Percentiles rank a stretch among this genome's conserved stretches.
phyloP scores from a whole-genome alignment of 2,329 filamentous ascomycete species.

The Hypomyces perniciosus region DNA sequence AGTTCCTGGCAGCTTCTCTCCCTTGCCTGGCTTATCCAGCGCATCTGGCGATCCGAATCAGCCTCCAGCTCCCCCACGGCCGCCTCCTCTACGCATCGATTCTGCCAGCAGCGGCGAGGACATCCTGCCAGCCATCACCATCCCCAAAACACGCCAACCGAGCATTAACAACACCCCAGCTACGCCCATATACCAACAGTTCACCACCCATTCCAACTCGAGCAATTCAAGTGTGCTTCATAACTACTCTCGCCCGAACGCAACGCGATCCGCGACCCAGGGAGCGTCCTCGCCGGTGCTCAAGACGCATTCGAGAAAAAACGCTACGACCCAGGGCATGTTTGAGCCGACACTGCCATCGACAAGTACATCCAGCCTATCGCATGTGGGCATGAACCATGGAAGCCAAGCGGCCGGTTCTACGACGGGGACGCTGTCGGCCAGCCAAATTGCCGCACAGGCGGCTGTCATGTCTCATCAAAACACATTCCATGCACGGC shows the following conservation, averaged over 20 bases:
- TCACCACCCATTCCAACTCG: constrained; percentile 41
- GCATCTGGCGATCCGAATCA: constrained; percentile 23
- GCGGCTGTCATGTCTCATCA: constrained; percentile 66
- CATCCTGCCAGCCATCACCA: constrained; percentile 31
- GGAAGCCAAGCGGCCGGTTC: constrained; percentile 34
- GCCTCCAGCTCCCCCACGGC: constrained; percentile 22
- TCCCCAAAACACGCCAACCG: constrained; percentile 41
- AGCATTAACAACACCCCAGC: constrained; percentile 30
- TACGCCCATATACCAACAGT: constrained; percentile 44
- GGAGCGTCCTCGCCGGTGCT: constrained; percentile 25
- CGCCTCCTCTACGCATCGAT: constrained; percentile 30
- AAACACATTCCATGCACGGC: constrained; percentile 47
- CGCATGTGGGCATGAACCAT: constrained; percentile 42
- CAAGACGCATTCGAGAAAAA: constrained; percentile 52
- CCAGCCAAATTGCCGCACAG: constrained; percentile 77
- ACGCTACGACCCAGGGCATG: constrained; percentile 68
- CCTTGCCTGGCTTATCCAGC: constrained; percentile 35
- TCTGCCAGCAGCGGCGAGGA: constrained; percentile 25
- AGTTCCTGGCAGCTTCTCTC: constrained; percentile 52
- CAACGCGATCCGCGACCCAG: constrained; percentile 24
- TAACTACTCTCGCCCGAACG: constrained; percentile 54
- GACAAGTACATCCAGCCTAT: constrained; percentile 49
- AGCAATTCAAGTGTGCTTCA: constrained; percentile 42
- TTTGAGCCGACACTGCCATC: constrained; percentile 70
- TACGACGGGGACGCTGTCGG: constrained; percentile 37